Evolutionary conservation across 257 asterid species (phyloP).

Genomic region (Cinchona pubescens): DNA sequence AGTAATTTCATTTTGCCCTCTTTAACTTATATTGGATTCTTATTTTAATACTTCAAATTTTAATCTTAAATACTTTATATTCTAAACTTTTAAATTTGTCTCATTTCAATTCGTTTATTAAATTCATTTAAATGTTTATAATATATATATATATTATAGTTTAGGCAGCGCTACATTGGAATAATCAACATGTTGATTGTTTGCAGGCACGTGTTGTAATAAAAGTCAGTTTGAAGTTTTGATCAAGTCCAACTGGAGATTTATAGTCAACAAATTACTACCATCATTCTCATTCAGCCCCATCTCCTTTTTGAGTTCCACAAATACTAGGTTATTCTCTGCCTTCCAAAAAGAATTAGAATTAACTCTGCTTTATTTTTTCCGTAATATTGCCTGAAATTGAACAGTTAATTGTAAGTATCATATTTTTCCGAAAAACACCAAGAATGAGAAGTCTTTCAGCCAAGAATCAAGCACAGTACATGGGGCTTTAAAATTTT

Average conservation of each 20-base stretch:
- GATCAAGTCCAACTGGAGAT: conserved; percentile 1
- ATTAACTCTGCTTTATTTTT: not conserved
- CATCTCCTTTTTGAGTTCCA: not conserved
- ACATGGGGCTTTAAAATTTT: not conserved
- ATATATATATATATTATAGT: no score
- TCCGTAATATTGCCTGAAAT: not conserved
- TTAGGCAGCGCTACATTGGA: not conserved
- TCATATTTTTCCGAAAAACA: not conserved
- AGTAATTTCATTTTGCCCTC: no score
- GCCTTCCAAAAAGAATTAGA: not conserved
- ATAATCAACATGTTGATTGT: not conserved
- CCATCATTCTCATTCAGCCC: no score
- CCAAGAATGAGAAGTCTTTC: not conserved
- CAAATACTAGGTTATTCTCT: not conserved
- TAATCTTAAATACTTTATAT: no score
- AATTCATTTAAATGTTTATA: not conserved
- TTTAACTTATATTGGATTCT: no score
- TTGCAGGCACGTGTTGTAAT: not conserved
- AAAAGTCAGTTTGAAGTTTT: not conserved
- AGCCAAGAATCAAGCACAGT: not conserved
- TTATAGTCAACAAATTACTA: not conserved
- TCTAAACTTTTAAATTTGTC: no score
- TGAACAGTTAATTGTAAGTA: not conserved
- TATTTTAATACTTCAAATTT: no score
- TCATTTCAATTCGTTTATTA: no score